Conservation (phyloP, 2,329 filamentous ascomycete genomes). For the Cladosporium cucumerinum region DNA sequence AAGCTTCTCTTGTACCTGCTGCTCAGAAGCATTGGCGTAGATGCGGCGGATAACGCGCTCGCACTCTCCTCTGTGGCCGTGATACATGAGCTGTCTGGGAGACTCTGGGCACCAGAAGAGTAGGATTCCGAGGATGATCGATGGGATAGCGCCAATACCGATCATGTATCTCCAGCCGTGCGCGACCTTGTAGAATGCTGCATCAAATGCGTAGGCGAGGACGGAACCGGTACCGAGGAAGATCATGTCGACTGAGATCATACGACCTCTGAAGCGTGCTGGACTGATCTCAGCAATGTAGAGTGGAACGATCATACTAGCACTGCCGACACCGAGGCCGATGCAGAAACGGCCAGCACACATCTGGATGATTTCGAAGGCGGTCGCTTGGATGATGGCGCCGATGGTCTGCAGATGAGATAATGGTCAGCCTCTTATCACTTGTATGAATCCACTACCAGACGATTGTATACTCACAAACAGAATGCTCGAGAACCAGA, state of each 20-base stretch:
- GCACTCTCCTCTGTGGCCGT: conserved; percentile 53
- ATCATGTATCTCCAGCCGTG: conserved; percentile 90
- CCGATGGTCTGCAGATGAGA: not conserved
- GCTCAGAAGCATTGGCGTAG: conserved; percentile 14
- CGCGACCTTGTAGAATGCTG: conserved; percentile 58
- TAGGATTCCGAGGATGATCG: conserved; percentile 65
- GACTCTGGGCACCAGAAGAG: conserved; percentile 79
- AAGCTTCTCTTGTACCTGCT: conserved; percentile 39
- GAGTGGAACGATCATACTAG: conserved; percentile 47
- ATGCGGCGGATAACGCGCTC: conserved; percentile 61
- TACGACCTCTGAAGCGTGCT: conserved; percentile 67
- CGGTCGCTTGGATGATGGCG: conserved; percentile 61
- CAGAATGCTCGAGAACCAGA: conserved; percentile 62
- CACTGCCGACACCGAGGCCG: conserved; percentile 68
- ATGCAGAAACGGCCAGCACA: conserved; percentile 65
- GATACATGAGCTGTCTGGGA: conserved; percentile 79
- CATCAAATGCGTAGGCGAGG: conserved; percentile 81
- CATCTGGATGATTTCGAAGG: conserved; percentile 59
- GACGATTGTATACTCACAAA: conserved; percentile 47
- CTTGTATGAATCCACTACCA: not conserved
- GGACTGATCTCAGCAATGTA: conserved; percentile 88
- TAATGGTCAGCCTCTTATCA: not conserved
- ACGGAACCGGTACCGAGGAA: conserved; percentile 88
- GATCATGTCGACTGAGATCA: conserved; percentile 78
- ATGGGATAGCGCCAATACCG: conserved; percentile 75